Conservation (phyloP, 768 basidiomycete genomes). For the Hortiboletus campestris region DNA sequence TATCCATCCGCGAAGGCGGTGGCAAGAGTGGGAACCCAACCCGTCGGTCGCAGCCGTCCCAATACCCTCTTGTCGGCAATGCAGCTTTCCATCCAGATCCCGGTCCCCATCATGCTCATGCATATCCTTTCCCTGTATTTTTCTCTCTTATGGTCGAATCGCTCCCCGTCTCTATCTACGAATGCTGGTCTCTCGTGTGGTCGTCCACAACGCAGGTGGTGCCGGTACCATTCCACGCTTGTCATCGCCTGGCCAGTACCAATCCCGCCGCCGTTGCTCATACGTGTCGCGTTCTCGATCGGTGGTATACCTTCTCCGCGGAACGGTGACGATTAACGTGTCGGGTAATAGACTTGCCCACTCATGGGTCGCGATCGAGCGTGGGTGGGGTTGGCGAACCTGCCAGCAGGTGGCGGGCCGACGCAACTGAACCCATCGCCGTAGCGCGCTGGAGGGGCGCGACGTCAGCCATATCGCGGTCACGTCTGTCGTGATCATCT, state of each 20-base stretch:
- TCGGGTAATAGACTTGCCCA: constrained; percentile 29
- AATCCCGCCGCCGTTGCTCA: too few species aligned
- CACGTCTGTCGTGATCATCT: constrained; percentile 35
- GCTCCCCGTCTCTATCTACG: constrained; percentile 35
- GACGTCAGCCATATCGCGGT: constrained; percentile 36
- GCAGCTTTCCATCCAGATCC: constrained; percentile 35
- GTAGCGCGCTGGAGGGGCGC: constrained; percentile 34
- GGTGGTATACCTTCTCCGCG: constrained; percentile 30
- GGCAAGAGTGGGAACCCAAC: too few species aligned
- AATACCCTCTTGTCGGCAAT: neutral
- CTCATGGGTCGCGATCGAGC: constrained; percentile 34
- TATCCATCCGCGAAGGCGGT: too few species aligned
- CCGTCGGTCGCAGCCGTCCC: too few species aligned
- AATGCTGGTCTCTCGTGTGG: constrained; percentile 35
- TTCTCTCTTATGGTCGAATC: constrained; percentile 38
- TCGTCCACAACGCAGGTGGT: constrained; percentile 22
- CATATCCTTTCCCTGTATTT: constrained; percentile 25
- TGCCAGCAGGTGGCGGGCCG: constrained; percentile 14
- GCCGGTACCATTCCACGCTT: constrained; percentile 27
- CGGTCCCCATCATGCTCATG: constrained; percentile 43
- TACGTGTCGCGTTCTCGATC: too few species aligned
- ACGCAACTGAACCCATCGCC: constrained; percentile 29
- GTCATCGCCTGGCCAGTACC: constrained; percentile 40
- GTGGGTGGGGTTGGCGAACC: constrained; percentile 29
- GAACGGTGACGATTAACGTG: constrained; percentile 31